Conservation (phyloP, 2,329 filamentous ascomycete genomes). For the Colletotrichum truncatum region DNA sequence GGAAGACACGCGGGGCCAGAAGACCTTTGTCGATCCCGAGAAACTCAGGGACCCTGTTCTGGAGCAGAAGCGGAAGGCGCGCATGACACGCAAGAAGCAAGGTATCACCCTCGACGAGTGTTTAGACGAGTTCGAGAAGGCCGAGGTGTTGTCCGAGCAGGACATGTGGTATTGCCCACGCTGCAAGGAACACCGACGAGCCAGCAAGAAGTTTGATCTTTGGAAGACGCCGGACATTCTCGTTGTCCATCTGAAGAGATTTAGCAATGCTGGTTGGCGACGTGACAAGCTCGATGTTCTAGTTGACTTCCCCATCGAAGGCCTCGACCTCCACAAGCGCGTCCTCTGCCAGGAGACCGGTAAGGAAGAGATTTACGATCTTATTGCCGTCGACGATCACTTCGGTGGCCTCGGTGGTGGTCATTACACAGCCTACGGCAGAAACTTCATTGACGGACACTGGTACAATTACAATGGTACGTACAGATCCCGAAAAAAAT, state of each 20-base stretch:
- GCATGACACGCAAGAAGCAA: slow-evolving; percentile 62
- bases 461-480: slow-evolving; percentile 99
- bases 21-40: slow-evolving; percentile 64
- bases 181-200: slow-evolving; percentile 92
- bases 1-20: slow-evolving; percentile 65
- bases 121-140: slow-evolving; percentile 92
- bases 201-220: slow-evolving; percentile 95
- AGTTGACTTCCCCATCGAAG: slow-evolving; percentile 91
- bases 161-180: slow-evolving; percentile 98
- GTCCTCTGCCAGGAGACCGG: slow-evolving; percentile 83
- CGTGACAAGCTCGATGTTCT: slow-evolving; percentile 91
- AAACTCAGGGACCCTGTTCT: slow-evolving; percentile 72
- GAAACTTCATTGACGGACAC: slow-evolving; percentile 86
- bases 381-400: slow-evolving; percentile 96
- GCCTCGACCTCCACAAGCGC: slow-evolving; percentile 81
- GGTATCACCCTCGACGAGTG: slow-evolving; percentile 91
- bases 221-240: slow-evolving; percentile 98
- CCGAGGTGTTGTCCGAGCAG: slow-evolving; percentile 91
- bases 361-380: slow-evolving; percentile 87
- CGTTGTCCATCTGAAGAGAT: slow-evolving; percentile 94
- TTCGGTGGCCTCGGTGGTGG: slow-evolving; percentile 93
- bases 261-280: slow-evolving; percentile 83
- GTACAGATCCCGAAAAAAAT: slow-evolving; percentile 38
- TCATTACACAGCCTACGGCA: slow-evolving; percentile 94
- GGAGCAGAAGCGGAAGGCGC: slow-evolving; percentile 68